Percentiles rank a stretch among this genome's conserved stretches.
phyloP scores from a whole-genome alignment of 495 filamentous ascomycete species.

The Lepraria neglecta region DNA sequence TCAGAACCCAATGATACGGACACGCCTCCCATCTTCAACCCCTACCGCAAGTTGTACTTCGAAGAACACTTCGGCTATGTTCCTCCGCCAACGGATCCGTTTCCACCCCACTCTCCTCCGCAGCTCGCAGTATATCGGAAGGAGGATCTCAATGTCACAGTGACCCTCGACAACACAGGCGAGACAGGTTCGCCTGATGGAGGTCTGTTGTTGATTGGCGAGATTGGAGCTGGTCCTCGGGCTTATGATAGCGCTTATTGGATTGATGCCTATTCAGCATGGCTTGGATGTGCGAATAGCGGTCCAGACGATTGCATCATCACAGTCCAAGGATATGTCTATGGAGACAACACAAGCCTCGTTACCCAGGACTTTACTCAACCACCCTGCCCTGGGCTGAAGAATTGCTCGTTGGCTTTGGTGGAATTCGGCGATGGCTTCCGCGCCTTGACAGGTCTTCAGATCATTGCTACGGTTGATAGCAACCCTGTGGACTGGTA shows the following conservation, averaged over 20 bases:
- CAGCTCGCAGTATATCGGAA: constrained; percentile 40
- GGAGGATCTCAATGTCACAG: constrained; percentile 18
- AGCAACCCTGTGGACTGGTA: constrained; percentile 33
- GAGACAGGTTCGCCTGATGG: constrained; percentile 30
- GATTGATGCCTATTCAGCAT: constrained; percentile 39
- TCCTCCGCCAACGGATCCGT: constrained; percentile 38
- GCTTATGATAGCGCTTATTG: constrained; percentile 37
- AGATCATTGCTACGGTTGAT: constrained; percentile 37
- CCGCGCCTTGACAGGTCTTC: constrained; percentile 36
- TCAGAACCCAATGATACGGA: constrained; percentile 25
- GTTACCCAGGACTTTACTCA: constrained; percentile 33
- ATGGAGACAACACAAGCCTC: constrained; percentile 22
- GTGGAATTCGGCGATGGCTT: constrained; percentile 34
- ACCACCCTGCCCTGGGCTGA: constrained; percentile 32
- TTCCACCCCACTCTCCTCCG: constrained; percentile 35
- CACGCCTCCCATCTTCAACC: constrained; percentile 38
- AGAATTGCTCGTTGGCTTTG: constrained; percentile 34
- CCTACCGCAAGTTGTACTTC: constrained; percentile 42
- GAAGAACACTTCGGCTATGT: constrained; percentile 35
- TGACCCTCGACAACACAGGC: background rate
- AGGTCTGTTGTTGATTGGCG: constrained; percentile 33
- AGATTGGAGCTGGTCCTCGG: constrained; percentile 39
- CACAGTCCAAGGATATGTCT: constrained; percentile 35
- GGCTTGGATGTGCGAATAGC: constrained; percentile 38
- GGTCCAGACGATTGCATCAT: constrained; percentile 36